phyloP scores from a whole-genome alignment of 1,284 basidiomycete genomes.

The Lignosus rhinocerotis region DNA sequence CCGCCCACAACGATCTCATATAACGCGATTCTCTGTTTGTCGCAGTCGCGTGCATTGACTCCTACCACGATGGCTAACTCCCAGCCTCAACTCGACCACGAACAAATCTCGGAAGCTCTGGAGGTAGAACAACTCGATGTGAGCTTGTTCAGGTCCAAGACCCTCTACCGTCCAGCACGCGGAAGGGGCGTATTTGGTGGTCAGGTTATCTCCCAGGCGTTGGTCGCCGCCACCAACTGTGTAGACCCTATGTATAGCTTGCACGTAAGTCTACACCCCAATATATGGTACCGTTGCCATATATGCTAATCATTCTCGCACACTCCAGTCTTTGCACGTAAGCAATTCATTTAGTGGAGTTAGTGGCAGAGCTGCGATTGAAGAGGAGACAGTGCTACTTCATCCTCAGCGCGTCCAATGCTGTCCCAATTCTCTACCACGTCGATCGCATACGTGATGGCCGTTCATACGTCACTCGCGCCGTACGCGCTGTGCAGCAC shows the following conservation, averaged over 20 bases:
- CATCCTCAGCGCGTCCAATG: constrained; percentile 73
- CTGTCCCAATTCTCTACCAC: constrained; percentile 80
- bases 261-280: constrained; percentile 53
- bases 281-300: not conserved
- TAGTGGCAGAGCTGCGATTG: not conserved
- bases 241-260: constrained; percentile 68
- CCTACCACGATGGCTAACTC: not conserved
- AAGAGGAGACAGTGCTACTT: constrained; percentile 69
- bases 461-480: constrained; percentile 69
- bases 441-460: constrained; percentile 87
- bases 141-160: constrained; percentile 74
- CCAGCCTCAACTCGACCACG: constrained; percentile 21
- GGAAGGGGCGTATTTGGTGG: constrained; percentile 87
- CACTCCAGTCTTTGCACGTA: constrained; percentile 68
- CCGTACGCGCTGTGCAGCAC: constrained; percentile 77
- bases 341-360: constrained; percentile 26
- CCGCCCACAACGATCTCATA: no score
- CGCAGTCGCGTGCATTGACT: not conserved
- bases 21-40: no score
- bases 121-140: constrained; percentile 81
- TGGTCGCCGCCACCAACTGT: constrained; percentile 77
- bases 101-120: constrained; percentile 67
- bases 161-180: constrained; percentile 65
- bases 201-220: constrained; percentile 87
- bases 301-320: constrained; percentile 7